These are phyloP conservation scores for Digitaria exilis DNA, from an alignment of 202 grass and related monocot species.

Conservation along the genomic window DNA sequence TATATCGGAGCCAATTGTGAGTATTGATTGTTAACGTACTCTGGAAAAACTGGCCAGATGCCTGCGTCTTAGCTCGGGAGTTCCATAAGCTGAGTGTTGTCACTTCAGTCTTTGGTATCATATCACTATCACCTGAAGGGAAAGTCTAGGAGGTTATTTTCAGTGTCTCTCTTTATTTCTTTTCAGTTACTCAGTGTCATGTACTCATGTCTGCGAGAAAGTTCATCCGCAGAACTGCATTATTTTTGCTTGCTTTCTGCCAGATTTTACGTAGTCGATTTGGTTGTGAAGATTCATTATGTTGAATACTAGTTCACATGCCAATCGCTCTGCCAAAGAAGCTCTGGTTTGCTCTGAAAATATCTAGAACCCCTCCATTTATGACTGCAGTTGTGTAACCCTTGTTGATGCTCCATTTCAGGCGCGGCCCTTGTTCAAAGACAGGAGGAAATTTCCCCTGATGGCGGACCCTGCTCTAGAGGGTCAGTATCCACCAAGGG, in stretches of 20 bases:
- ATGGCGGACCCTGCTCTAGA: conserved; percentile 74
- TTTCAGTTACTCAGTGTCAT: neutral
- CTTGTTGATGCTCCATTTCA: conserved; percentile 28
- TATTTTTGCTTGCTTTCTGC: neutral
- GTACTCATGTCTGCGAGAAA: neutral
- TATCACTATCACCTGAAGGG: conserved; percentile 12
- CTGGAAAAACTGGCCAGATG: conserved; percentile 21
- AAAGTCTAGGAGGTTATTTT: conserved; percentile 40
- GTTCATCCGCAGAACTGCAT: neutral
- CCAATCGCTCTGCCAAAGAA: neutral
- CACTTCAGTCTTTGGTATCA: conserved; percentile 22
- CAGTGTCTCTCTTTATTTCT: conserved; percentile 12
- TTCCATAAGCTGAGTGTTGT: conserved; percentile 18
- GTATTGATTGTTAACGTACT: neutral
- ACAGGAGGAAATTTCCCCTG: conserved; percentile 74
- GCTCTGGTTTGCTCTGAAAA: neutral
- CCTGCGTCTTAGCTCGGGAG: conserved; percentile 26
- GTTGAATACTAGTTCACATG: conserved; percentile 12
- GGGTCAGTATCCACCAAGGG: conserved; percentile 62
- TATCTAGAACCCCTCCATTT: neutral
- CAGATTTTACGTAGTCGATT: neutral
- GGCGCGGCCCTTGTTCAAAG: conserved; percentile 80
- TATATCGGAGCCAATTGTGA: neutral
- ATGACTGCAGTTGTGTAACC: neutral
- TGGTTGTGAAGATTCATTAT: neutral